Conservation (phyloP, 2,329 filamentous ascomycete genomes). For the Daldinia sp. region DNA sequence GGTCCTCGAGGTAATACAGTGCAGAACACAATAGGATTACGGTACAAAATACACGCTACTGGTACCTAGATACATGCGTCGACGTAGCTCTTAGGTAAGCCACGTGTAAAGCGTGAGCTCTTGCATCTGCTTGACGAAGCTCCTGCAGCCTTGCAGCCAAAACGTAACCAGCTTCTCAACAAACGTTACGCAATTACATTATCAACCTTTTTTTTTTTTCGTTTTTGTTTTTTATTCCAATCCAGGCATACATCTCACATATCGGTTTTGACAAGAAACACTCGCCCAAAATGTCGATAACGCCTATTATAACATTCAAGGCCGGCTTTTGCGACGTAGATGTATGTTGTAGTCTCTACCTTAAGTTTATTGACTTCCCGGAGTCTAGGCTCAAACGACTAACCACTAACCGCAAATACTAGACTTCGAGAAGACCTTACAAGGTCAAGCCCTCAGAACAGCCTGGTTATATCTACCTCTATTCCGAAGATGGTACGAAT, state of each 20-base stretch:
- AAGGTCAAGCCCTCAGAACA: conserved; percentile 80
- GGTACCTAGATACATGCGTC: neutral
- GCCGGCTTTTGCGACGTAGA: conserved; percentile 89
- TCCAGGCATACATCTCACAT: conserved; percentile 20
- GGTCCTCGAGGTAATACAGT: neutral
- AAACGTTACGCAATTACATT: conserved; percentile 23
- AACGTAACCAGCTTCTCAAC: conserved; percentile 10
- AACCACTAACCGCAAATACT: conserved; percentile 39
- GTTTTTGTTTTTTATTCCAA: conserved; percentile 6
- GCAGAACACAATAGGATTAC: neutral
- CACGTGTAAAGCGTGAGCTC: conserved; percentile 11
- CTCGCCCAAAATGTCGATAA: conserved; percentile 75
- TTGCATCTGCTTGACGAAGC: conserved; percentile 48
- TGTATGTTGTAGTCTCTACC: conserved; percentile 65
- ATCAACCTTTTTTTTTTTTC: conserved; percentile 6
- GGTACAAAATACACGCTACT: neutral
- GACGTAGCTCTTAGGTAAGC: conserved; percentile 40
- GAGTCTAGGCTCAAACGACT: conserved; percentile 26
- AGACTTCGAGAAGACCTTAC: conserved; percentile 63
- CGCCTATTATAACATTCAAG: conserved; percentile 95
- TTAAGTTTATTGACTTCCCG: conserved; percentile 12
- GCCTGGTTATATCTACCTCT: conserved; percentile 91
- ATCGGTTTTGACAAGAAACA: neutral
- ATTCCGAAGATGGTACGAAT: conserved; percentile 82
- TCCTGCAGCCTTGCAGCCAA: conserved; percentile 48